Evolutionary conservation across 208 protist species (phyloP), one percentile per base, ranked within the genome.

Genomic region (Wallacemonas sp.): DNA sequence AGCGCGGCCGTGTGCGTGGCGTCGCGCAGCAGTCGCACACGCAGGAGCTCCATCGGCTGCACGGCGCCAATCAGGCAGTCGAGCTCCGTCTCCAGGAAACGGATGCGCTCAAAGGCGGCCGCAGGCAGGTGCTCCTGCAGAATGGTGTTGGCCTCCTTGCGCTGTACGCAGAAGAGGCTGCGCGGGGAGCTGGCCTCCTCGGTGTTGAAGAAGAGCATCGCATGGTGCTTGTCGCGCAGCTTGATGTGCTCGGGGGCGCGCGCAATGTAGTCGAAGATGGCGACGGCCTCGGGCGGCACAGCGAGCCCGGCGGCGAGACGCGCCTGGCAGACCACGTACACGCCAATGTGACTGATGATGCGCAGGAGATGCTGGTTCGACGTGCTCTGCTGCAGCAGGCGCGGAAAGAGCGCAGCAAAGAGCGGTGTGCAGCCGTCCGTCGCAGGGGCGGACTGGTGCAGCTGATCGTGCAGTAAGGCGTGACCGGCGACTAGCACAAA

Each of bases 331-430:
- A 94, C 76, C 33, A 81, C 59, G 63, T 88, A 76, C 29, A 96
- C 69, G 8, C 86, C 88, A 55, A 91, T 87, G 59, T 96, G 88
- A 55, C 77, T 92, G 57, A 96, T 93, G 62, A 94, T 87, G 54
- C 91, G 91, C 31, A 96, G 75, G n/a, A 96, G 68, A 67, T 96
- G 88, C 71, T 96, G 91, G 72, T 94, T 82, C n/a, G 86, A 93
- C 2, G 80, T 89, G 55, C 85, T 84, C 65, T 93, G 87, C 74
- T 93, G 91, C 41, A 96, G 77, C 50, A 96, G 66, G 23, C 80
- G 82, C 0, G 82, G 80, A 22, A 96, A 82, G 18, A 96, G 74
- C 3, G 62, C 55, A 1, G 67, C 42, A 28, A 84, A 82, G 14
- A 84, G 59, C 31, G 52, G 52, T n/a, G 52, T 59, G 52, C 52